phyloP scores from a whole-genome alignment of 2,329 filamentous ascomycete species.

The Colletotrichum chlorophyti region DNA sequence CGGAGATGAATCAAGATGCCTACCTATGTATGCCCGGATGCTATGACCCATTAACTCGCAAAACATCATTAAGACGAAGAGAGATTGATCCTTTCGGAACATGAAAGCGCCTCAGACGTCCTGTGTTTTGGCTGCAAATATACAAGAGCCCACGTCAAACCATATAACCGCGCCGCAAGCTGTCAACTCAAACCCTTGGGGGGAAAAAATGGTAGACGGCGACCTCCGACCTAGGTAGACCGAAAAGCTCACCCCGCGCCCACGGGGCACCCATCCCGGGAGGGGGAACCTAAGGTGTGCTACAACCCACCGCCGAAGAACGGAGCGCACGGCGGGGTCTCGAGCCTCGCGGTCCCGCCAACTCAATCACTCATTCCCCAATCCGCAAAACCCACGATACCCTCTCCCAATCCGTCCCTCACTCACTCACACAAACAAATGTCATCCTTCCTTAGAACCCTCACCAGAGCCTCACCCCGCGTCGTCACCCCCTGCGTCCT shows the following conservation, averaged over 20 bases:
- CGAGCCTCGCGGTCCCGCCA: slow-evolving; percentile 7
- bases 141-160: no score
- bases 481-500: background rate
- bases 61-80: no score
- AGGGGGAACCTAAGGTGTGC: no score
- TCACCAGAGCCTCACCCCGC: slow-evolving; percentile 26
- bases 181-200: no score
- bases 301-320: slow-evolving; percentile 27
- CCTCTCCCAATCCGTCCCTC: background rate
- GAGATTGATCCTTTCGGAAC: no score
- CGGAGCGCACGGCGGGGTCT: slow-evolving; percentile 24
- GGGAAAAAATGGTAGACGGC: no score
- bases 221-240: no score
- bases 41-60: background rate
- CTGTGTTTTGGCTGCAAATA: no score
- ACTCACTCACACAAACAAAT: slow-evolving; percentile 6
- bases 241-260: no score
- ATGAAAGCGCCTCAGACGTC: no score
- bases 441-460: slow-evolving; percentile 27
- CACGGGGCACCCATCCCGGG: no score
- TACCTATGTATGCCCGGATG: background rate
- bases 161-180: no score
- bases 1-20: background rate
- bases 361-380: background rate
- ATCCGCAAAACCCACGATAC: slow-evolving; percentile 1